These are phyloP conservation scores for Candida mattraensis DNA, from an alignment of 805 yeast genomes.

Conservation along the genomic window DNA sequence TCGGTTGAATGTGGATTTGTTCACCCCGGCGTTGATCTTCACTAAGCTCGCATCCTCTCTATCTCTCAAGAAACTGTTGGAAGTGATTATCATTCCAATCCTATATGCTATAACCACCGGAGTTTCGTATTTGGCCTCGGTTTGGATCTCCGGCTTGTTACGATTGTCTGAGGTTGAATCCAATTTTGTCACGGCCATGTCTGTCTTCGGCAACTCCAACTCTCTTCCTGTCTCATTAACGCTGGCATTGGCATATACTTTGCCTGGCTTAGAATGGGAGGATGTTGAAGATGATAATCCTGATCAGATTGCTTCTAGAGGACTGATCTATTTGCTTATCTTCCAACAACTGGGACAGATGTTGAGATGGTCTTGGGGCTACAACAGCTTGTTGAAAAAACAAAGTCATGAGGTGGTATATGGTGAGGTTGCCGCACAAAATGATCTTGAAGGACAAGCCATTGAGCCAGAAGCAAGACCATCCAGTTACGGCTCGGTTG, in stretches of 20 bases:
- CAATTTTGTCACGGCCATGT: constrained; percentile 95
- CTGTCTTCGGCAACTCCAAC: constrained; percentile 94
- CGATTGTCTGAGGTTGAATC: constrained; percentile 70
- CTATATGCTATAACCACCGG: constrained; percentile 81
- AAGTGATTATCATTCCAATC: constrained; percentile 80
- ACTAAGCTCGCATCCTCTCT: constrained; percentile 69
- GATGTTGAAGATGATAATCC: constrained; percentile 63
- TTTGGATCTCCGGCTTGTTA: constrained; percentile 50
- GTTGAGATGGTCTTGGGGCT: constrained; percentile 87
- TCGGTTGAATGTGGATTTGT: constrained; percentile 79
- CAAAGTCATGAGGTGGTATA: constrained; percentile 39
- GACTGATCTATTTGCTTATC: constrained; percentile 68
- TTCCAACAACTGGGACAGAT: constrained; percentile 85
- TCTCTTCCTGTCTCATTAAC: constrained; percentile 91
- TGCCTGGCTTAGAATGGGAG: constrained; percentile 77
- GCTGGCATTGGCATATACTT: constrained; percentile 70
- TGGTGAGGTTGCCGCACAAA: constrained; percentile 11
- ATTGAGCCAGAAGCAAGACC: constrained; percentile 12
- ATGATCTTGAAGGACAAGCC: constrained; percentile 17
- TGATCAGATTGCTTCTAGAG: constrained; percentile 75
- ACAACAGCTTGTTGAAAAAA: constrained; percentile 62
- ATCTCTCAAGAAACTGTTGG: constrained; percentile 73
- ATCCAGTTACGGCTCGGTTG: constrained; percentile 17
- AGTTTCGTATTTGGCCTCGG: constrained; percentile 67
- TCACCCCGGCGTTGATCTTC: constrained; percentile 94